Percentiles rank a stretch among this genome's conserved stretches.
phyloP scores from a whole-genome alignment of 805 yeast species.

The Candida pini region DNA sequence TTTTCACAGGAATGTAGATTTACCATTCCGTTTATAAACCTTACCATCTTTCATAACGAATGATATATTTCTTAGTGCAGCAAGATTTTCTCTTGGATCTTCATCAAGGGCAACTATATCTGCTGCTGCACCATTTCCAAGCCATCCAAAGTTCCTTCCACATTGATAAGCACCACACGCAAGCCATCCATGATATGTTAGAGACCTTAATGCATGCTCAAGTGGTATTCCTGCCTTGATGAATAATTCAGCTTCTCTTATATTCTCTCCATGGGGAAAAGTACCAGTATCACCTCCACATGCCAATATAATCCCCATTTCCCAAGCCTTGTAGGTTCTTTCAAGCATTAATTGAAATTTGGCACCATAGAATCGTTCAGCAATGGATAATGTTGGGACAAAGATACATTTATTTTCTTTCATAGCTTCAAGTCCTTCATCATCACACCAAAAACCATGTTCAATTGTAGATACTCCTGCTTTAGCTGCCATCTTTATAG shows the following conservation, averaged over 20 bases:
- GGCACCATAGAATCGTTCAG: conserved; percentile 19
- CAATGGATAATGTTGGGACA: conserved; percentile 23
- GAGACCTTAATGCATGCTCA: conserved; percentile 13
- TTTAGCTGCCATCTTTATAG: conserved; percentile 22
- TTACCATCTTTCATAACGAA: conserved; percentile 27
- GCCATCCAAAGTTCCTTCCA: conserved; percentile 24
- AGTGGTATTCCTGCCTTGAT: conserved; percentile 21
- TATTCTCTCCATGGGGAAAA: conserved; percentile 25
- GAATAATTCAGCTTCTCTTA: conserved; percentile 25
- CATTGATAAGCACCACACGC: conserved; percentile 22
- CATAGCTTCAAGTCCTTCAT: conserved; percentile 13
- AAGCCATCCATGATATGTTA: conserved; percentile 25
- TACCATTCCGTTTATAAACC: conserved; percentile 15
- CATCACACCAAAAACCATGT: conserved; percentile 23
- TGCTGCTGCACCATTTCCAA: conserved; percentile 19
- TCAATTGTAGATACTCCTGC: conserved; percentile 24
- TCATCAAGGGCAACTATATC: conserved; percentile 22
- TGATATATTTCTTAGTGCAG: conserved; percentile 12
- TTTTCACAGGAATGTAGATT: neutral
- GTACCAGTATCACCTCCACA: conserved; percentile 29
- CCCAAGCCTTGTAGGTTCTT: conserved; percentile 19
- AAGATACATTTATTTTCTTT: conserved; percentile 17
- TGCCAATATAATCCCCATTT: conserved; percentile 20
- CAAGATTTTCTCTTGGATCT: conserved; percentile 15
- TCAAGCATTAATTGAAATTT: conserved; percentile 13